Percentiles rank a stretch among this genome's conserved stretches.
phyloP scores from a whole-genome alignment of 106 monocot species.

The Alisma plantagoaquatica region DNA sequence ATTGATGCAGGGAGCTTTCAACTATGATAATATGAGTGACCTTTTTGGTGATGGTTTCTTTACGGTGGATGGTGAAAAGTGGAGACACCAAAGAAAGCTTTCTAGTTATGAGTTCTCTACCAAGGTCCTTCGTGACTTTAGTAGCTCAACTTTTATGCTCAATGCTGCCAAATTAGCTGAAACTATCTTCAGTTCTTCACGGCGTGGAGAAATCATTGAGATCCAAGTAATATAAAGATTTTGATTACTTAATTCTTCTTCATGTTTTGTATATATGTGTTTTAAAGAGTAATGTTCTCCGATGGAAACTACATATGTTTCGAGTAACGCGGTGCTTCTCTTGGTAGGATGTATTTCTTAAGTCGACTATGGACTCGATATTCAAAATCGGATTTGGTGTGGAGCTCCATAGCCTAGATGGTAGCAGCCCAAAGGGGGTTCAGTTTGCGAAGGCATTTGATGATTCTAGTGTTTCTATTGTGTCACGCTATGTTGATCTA shows the following conservation, averaged over 20 bases:
- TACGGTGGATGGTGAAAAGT: conserved; percentile 5
- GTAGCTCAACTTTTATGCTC: not conserved
- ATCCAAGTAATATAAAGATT: conserved; percentile 2
- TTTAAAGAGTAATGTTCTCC: too few species aligned
- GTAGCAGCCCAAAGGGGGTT: not conserved
- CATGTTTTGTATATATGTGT: too few species aligned
- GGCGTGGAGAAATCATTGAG: not conserved
- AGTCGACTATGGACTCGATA: conserved; percentile 8
- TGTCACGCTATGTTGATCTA: not conserved
- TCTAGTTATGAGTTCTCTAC: conserved; percentile 9
- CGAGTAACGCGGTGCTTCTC: too few species aligned
- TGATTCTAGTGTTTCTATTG: not conserved
- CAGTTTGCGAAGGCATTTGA: conserved; percentile 3
- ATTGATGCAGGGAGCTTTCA: not conserved
- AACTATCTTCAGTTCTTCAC: not conserved
- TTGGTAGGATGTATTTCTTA: conserved; percentile 7
- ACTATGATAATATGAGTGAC: not conserved
- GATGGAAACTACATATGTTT: too few species aligned
- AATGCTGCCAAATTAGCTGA: conserved; percentile 3
- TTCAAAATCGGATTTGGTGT: conserved; percentile 5
- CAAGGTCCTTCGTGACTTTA: not conserved
- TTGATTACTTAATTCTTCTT: not conserved
- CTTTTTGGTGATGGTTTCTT: conserved; percentile 8
- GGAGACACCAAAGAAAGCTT: conserved; percentile 10
- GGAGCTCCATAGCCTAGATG: not conserved